phyloP scores from a whole-genome alignment of 306 rosid species.

The cucumber (Cucumis sativus) region Cucumber_9930_V3 NC_026657.2:11303501-11304000 shows the following conservation, averaged over 20 bases:
- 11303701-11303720: not conserved
- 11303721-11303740: not conserved
- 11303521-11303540: not conserved
- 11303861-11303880: not conserved
- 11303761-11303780: not conserved
- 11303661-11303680: conserved; percentile 90
- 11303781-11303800: not conserved
- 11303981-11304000: not conserved
- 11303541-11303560: conserved; percentile 31
- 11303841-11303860: not conserved
- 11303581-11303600: conserved; percentile 63
- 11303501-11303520: conserved; percentile 10
- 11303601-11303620: conserved; percentile 87
- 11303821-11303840: not conserved
- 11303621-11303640: conserved; percentile 95
- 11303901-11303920: not conserved
- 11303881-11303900: not conserved
- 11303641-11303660: conserved; percentile 57
- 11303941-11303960: not conserved
- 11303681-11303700: conserved; percentile 80
- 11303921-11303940: not conserved
- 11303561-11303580: conserved; percentile 55
- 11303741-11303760: not conserved
- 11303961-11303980: not conserved
- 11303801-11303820: not conserved